phyloP scores from a whole-genome alignment of 345 rosid species.

The Eucalyptus sp. region DNA sequence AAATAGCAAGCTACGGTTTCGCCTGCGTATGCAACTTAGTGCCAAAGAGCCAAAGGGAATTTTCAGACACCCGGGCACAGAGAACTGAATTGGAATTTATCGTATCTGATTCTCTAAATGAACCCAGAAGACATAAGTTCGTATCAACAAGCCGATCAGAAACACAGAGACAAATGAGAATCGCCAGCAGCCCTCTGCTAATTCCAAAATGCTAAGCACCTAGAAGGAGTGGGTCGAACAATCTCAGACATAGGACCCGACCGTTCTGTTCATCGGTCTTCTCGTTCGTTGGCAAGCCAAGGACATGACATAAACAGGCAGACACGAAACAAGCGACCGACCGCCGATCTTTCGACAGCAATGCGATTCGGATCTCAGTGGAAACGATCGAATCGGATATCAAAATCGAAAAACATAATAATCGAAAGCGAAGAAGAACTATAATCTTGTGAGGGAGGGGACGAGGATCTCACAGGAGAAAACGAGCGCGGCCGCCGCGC shows the following conservation, averaged over 20 bases:
- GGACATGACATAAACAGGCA: neutral
- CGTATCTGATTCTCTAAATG: neutral
- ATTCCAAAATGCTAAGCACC: neutral
- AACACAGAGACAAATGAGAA: neutral
- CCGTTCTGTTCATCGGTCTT: neutral
- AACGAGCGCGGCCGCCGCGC: slow-evolving; percentile 86
- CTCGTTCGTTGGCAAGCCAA: neutral
- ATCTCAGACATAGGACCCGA: neutral
- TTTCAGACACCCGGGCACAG: neutral
- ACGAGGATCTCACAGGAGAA: slow-evolving; percentile 52
- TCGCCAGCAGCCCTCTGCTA: neutral
- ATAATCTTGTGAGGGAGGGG: neutral
- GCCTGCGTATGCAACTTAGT: neutral
- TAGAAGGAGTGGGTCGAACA: neutral
- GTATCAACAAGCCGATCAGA: neutral
- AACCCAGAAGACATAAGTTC: neutral
- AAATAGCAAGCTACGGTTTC: neutral
- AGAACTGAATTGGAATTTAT: neutral
- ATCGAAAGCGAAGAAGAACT: neutral
- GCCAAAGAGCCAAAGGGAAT: neutral
- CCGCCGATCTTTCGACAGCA: neutral
- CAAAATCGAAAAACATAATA: neutral
- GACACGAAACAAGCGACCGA: neutral
- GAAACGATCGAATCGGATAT: neutral
- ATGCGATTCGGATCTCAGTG: neutral